Evolutionary conservation across 257 asterid genomes (phyloP), one percentile per base, ranked within the genome.

Genomic region (Paulownia fortunei): DNA sequence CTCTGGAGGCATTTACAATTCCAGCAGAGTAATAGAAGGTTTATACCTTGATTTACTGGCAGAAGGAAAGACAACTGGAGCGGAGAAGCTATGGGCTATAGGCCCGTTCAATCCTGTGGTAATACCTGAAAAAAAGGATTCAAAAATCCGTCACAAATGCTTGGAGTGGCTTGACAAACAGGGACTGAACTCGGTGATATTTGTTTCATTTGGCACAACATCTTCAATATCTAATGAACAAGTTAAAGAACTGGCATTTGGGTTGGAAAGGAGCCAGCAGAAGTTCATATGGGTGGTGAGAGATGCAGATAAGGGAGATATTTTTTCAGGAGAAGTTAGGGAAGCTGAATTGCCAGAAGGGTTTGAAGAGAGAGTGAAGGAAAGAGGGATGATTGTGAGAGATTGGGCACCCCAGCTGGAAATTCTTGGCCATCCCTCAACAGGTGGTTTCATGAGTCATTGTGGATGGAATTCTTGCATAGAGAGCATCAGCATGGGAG

Each of bases 331-430:
- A 9, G 69, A 76, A 54, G 76, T n/a, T 7, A 81, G 88, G 15
- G 74, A 73, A 24, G 82, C 54, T 27, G 77, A 79, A 6, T 58
- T 86, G 55, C 85, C 88, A 0, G 59, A 76, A 47, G 83, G 86
- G 69, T 83, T 79, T 16, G 84, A 76, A 16, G 87, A 75, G 58
- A 76, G 86, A 24, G 80, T 69, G 11, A 56, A 76, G 21, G 86
- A 54, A 3, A 30, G 60, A 21, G 88, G 88, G 30, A 30, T 84
- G 41, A 73, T 86, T 12, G 84, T 78, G 83, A 76, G 87, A 54
- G 89, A 86, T 0, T 86, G 89, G 89, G 89, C 83, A 7, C 89
- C 87, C 8, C 87, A 86, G 62, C 82, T 47, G 6, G 79, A 76
- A 11, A 83, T 86, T 6, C 21, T 86, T 60, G 87, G 63, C 0